These are phyloP conservation scores for Pythium oligandrum DNA, from an alignment of 352 stramenopile genomes.

Conservation along the genomic window DNA sequence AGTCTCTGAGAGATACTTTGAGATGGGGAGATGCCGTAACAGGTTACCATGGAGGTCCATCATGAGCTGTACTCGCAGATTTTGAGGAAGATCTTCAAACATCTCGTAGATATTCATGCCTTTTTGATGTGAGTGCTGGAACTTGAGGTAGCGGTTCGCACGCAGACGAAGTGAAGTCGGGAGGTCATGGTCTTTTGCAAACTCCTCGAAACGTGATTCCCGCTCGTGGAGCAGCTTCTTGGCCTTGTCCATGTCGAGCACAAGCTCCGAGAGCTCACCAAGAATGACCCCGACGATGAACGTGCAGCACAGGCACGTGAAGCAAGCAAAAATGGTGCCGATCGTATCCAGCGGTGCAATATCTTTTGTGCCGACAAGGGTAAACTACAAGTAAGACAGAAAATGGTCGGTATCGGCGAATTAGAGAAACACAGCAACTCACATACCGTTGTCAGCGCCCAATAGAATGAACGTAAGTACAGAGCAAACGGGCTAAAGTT, in stretches of 20 bases:
- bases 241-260: constrained; percentile 68
- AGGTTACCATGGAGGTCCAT: constrained; percentile 61
- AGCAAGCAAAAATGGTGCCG: constrained; percentile 57
- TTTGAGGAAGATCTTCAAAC: constrained; percentile 70
- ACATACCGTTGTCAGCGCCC: constrained; percentile 49
- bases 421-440: no score
- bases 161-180: constrained; percentile 47
- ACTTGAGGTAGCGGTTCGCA: constrained; percentile 64
- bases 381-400: constrained; percentile 17
- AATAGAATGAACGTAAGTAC: constrained; percentile 76
- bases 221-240: constrained; percentile 71
- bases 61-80: constrained; percentile 62
- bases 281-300: constrained; percentile 81
- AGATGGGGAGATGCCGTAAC: constrained; percentile 48
- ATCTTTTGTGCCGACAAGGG: constrained; percentile 60
- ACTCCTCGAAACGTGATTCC: constrained; percentile 63
- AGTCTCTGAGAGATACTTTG: constrained; percentile 41
- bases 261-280: constrained; percentile 69
- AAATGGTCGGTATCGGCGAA: no score
- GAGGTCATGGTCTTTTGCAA: constrained; percentile 60
- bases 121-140: constrained; percentile 63
- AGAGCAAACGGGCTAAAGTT: constrained; percentile 38
- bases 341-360: constrained; percentile 57
- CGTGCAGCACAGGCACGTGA: constrained; percentile 64
- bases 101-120: constrained; percentile 67